Evolutionary conservation across 1,284 basidiomycete species (phyloP).

Genomic region (Leccinum proximum): DNA sequence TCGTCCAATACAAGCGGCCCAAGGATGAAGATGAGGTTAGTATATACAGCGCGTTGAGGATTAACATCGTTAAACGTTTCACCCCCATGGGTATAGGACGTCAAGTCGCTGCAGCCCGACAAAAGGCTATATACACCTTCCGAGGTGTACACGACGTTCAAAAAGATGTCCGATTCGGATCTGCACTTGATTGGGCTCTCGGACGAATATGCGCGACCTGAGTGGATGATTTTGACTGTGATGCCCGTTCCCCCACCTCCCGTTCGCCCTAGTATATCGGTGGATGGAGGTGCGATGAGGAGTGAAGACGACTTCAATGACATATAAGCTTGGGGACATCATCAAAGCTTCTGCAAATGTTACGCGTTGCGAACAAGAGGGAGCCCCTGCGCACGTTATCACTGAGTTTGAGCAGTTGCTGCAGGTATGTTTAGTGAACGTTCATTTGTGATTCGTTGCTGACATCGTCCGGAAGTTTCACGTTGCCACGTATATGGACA

Average conservation of each 20-base stretch:
- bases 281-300: slow-evolving; percentile 94
- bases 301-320: slow-evolving; percentile 93
- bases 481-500: slow-evolving; percentile 99
- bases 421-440: slow-evolving; percentile 53
- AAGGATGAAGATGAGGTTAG: slow-evolving; percentile 93
- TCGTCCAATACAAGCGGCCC: slow-evolving; percentile 92
- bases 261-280: slow-evolving; percentile 95
- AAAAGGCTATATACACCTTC: slow-evolving; percentile 87
- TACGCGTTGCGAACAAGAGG: slow-evolving; percentile 93
- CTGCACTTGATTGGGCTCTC: slow-evolving; percentile 92
- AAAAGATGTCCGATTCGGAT: slow-evolving; percentile 91
- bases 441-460: slow-evolving; percentile 7
- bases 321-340: slow-evolving; percentile 97
- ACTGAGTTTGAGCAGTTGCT: slow-evolving; percentile 96
- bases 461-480: slow-evolving; percentile 68
- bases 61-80: slow-evolving; percentile 13
- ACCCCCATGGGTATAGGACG: slow-evolving; percentile 48
- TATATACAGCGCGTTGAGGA: slow-evolving; percentile 17
- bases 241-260: slow-evolving; percentile 98
- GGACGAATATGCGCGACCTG: slow-evolving; percentile 94
- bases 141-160: slow-evolving; percentile 90
- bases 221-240: slow-evolving; percentile 99
- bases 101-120: slow-evolving; percentile 86
- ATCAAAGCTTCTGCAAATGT: slow-evolving; percentile 96
- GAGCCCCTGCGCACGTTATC: slow-evolving; percentile 95